Evolutionary conservation across 2,329 filamentous ascomycete genomes (phyloP).

Genomic region (Magnaporthales sp.): DNA sequence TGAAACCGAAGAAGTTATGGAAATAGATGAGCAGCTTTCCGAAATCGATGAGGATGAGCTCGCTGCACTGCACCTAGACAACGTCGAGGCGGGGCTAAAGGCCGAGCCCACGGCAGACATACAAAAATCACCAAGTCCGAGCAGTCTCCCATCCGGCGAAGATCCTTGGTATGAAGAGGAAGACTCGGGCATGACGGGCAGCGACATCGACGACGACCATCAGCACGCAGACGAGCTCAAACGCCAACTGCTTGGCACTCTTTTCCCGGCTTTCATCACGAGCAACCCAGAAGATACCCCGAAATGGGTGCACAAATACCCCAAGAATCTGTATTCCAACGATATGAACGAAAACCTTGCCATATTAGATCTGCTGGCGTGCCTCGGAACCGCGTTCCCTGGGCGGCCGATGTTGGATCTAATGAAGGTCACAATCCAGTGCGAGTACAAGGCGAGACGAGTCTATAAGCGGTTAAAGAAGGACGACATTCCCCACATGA

Average conservation of each 20-base stretch:
- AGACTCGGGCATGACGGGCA: not conserved
- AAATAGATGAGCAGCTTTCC: conserved; percentile 19
- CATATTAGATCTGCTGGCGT: conserved; percentile 7
- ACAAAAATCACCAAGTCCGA: not conserved
- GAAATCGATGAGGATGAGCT: conserved; percentile 33
- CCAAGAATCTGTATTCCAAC: not conserved
- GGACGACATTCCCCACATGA: conserved; percentile 21
- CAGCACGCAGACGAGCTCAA: not conserved
- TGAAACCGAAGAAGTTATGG: conserved; percentile 13
- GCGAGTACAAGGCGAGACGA: conserved; percentile 21
- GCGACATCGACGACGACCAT: conserved; percentile 2
- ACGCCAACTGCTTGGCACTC: not conserved
- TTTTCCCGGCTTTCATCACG: not conserved
- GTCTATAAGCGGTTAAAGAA: conserved; percentile 28
- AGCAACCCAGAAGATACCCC: not conserved
- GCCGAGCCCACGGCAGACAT: not conserved
- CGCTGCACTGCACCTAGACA: conserved; percentile 30
- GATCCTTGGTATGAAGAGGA: not conserved
- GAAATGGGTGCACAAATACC: not conserved
- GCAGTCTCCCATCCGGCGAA: not conserved
- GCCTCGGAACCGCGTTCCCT: conserved; percentile 24
- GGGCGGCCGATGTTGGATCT: not conserved
- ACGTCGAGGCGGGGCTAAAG: not conserved
- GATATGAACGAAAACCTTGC: conserved; percentile 1
- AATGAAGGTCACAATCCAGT: not conserved